These are phyloP conservation scores for Aspergillus viridinutans DNA, from an alignment of 2,329 filamentous ascomycete genomes.

Conservation along the genomic window DNA sequence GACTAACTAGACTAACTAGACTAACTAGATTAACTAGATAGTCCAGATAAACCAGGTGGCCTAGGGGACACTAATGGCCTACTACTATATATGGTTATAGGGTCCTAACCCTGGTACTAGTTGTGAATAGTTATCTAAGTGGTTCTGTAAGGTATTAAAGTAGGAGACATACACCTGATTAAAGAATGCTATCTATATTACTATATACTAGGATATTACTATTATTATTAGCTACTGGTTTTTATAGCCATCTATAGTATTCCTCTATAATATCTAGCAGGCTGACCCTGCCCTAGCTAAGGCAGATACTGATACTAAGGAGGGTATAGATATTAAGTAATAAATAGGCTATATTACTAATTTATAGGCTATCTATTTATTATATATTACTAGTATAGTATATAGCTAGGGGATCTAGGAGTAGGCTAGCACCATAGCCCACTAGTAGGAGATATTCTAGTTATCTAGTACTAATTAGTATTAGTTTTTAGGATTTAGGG, in stretches of 20 bases:
- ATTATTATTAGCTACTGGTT: constrained; percentile 8
- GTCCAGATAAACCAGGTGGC: no score
- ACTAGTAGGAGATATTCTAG: no score
- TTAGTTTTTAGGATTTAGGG: no score
- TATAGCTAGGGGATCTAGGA: no score
- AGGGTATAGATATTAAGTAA: background rate
- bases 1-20: background rate
- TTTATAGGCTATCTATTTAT: background rate
- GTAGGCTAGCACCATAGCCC: no score
- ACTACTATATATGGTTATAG: background rate
- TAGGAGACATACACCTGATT: no score
- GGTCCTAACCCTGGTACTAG: background rate
- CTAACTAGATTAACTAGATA: no score
- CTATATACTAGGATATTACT: constrained; percentile 1
- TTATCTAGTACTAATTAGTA: no score
- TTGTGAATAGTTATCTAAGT: background rate
- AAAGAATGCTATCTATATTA: background rate
- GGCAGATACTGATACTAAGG: background rate
- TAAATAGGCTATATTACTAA: constrained; percentile 5
- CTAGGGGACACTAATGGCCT: no score
- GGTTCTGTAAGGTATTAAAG: background rate
- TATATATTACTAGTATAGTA: no score
- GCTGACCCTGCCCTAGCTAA: background rate
- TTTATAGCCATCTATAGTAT: constrained; percentile 2
- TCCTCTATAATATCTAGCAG: constrained; percentile 1